Evolutionary conservation across 352 stramenopile genomes (phyloP), one percentile per base, ranked within the genome.

Genomic region (Phytophthora sp.): DNA sequence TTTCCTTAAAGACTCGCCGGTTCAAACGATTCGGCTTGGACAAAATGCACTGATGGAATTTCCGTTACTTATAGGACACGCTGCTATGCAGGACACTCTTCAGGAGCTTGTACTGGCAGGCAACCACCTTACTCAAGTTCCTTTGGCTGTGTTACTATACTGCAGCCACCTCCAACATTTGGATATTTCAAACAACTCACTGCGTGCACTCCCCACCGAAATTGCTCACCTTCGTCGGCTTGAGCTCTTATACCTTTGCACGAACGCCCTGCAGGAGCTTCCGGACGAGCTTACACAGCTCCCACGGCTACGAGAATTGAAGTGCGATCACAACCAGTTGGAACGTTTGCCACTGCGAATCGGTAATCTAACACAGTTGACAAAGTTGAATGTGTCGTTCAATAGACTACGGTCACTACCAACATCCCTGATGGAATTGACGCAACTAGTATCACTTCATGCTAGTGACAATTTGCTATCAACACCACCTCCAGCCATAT

Each of bases 21-120:
- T 92, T 13, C 32, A 66, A 28, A 56, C 58, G 11, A 26, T 88
- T 42, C 44, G 62, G 3, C 49, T 90, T 4, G 35, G 48, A 20
- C 61, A 84, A 20, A 92, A 92, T 45, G 39, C 53, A 4, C 28
- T 92, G 5, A 8, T 51, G 13, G 68, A 77, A 8, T 87, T 92
- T 12, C 70, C 76, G 0, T 32, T 84, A 24, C 35, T 65, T 2
- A 54, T 92, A 3, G 50, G 62, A 1, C 61, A 69, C 0, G 64
- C 75, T 6, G 51, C 53, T 10, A 82, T 91, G 63, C 73, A 88
- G 55, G 55, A 76, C 38, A 87, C 72, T 2, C 70, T 89, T 4
- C 51, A 68, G 31, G 66, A 82, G 24, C 73, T 90, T 3, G 54
- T 63, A 7, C 27, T 88, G 5, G 48, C 52, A 8, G 35, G 28